Conservation (phyloP, 768 basidiomycete genomes). For the Pleurotus salmoneostramineus region DNA sequence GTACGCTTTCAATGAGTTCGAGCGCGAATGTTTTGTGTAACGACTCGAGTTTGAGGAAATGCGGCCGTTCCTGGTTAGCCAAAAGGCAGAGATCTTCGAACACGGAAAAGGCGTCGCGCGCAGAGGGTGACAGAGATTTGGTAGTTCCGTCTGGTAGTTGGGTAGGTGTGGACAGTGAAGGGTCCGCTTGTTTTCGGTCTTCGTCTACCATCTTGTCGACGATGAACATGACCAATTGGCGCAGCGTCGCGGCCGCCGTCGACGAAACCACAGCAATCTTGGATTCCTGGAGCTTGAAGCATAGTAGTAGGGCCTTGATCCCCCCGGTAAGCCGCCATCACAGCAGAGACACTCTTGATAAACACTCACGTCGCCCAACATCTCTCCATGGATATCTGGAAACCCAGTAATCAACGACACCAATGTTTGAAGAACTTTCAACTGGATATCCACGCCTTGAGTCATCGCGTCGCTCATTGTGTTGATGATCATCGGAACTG, state of each 20-base stretch:
- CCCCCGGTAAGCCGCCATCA: background rate
- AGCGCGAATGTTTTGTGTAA: slow-evolving; percentile 92
- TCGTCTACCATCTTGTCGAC: slow-evolving; percentile 91
- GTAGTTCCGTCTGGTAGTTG: slow-evolving; percentile 66
- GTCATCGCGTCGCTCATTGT: slow-evolving; percentile 87
- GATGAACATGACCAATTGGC: slow-evolving; percentile 96
- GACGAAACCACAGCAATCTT: slow-evolving; percentile 95
- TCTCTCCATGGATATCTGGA: slow-evolving; percentile 69
- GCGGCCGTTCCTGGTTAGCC: slow-evolving; percentile 75
- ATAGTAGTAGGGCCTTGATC: slow-evolving; percentile 78
- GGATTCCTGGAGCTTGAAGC: slow-evolving; percentile 94
- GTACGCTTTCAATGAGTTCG: slow-evolving; percentile 95
- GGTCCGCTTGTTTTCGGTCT: slow-evolving; percentile 44
- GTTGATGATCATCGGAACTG: slow-evolving; percentile 73
- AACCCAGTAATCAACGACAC: slow-evolving; percentile 90
- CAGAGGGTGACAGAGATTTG: slow-evolving; percentile 65
- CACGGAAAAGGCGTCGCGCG: slow-evolving; percentile 80
- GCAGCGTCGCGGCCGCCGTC: slow-evolving; percentile 92
- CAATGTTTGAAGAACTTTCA: slow-evolving; percentile 89
- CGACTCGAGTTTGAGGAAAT: slow-evolving; percentile 76
- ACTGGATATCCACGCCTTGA: slow-evolving; percentile 95
- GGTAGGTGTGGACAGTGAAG: slow-evolving; percentile 33
- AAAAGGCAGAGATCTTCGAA: slow-evolving; percentile 93
- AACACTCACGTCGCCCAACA: slow-evolving; percentile 74
- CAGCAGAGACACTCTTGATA: background rate